Conservation (phyloP, 2,329 filamentous ascomycete species). For the Drechslera avenae region DNA sequence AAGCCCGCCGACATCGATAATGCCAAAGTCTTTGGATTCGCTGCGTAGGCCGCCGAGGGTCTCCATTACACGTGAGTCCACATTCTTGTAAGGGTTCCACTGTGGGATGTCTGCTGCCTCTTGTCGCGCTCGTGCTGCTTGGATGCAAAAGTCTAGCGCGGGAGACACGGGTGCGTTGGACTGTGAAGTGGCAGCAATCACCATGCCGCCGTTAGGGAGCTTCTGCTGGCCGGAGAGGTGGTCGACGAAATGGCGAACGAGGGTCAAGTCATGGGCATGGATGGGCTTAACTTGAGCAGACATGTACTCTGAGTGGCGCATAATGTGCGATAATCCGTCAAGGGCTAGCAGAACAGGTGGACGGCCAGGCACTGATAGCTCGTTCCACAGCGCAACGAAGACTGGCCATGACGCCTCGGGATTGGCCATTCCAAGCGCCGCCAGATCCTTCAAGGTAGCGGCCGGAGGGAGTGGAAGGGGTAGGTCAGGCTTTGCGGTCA, state of each 20-base stretch:
- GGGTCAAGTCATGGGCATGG: slow-evolving; percentile 81
- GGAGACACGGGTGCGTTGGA: slow-evolving; percentile 70
- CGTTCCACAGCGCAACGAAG: slow-evolving; percentile 79
- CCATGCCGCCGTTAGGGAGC: slow-evolving; percentile 74
- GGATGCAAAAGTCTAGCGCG: slow-evolving; percentile 71
- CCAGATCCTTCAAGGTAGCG: slow-evolving; percentile 70
- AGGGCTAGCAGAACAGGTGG: slow-evolving; percentile 74
- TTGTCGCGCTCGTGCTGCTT: slow-evolving; percentile 54
- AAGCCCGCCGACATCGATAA: slow-evolving; percentile 68
- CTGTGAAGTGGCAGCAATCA: slow-evolving; percentile 75
- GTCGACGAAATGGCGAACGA: slow-evolving; percentile 76
- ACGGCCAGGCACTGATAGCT: slow-evolving; percentile 66
- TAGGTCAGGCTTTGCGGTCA: slow-evolving; percentile 62
- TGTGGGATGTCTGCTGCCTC: slow-evolving; percentile 43
- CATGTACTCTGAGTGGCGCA: slow-evolving; percentile 78
- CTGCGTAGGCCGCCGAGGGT: slow-evolving; percentile 48
- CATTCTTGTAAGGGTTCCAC: slow-evolving; percentile 58
- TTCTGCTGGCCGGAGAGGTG: slow-evolving; percentile 60
- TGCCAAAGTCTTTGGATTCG: slow-evolving; percentile 46
- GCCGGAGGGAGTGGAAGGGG: slow-evolving; percentile 63
- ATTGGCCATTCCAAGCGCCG: slow-evolving; percentile 71
- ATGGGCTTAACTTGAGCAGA: slow-evolving; percentile 72
- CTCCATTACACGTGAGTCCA: slow-evolving; percentile 60
- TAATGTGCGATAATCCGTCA: slow-evolving; percentile 81
- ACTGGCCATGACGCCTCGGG: slow-evolving; percentile 78